These are phyloP conservation scores for Terana coerulea DNA, from an alignment of 768 basidiomycete species.

Conservation along the genomic window DNA sequence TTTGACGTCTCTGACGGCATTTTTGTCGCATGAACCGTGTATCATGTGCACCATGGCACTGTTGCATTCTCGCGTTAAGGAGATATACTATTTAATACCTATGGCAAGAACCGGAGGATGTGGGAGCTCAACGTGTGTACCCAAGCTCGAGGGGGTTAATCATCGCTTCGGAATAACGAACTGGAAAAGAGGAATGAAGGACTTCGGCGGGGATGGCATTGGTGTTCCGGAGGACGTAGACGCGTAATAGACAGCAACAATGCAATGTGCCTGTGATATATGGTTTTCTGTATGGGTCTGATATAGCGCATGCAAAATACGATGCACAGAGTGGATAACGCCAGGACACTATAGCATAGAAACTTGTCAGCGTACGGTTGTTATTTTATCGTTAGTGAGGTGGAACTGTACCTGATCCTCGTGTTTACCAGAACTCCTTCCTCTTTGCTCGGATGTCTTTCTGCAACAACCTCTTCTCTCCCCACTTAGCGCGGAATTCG, in stretches of 20 bases:
- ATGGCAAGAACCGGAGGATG: constrained; percentile 85
- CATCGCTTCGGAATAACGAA: constrained; percentile 75
- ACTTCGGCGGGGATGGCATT: constrained; percentile 11
- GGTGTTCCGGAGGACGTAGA: constrained; percentile 26
- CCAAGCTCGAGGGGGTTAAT: constrained; percentile 81
- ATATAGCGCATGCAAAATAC: no score
- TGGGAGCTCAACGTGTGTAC: constrained; percentile 71
- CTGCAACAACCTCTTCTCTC: constrained; percentile 59
- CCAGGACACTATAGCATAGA: no score
- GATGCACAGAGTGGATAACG: no score
- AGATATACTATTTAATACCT: constrained; percentile 70
- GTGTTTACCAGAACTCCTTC: constrained; percentile 65
- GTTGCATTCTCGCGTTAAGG: constrained; percentile 89
- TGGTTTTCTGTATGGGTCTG: no score
- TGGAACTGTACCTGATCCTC: no score
- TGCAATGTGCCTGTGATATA: no score
- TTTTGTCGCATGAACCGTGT: constrained; percentile 95
- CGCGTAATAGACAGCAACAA: no score
- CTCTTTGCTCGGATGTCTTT: constrained; percentile 66
- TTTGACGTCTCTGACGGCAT: constrained; percentile 77
- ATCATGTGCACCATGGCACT: constrained; percentile 98
- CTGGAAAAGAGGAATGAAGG: constrained; percentile 45
- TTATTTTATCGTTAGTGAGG: no score
- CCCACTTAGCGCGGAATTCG: constrained; percentile 55
- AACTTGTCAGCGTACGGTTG: no score